phyloP scores from a whole-genome alignment of 352 stramenopile genomes.

The Globisporangium megalacanthum region DNA sequence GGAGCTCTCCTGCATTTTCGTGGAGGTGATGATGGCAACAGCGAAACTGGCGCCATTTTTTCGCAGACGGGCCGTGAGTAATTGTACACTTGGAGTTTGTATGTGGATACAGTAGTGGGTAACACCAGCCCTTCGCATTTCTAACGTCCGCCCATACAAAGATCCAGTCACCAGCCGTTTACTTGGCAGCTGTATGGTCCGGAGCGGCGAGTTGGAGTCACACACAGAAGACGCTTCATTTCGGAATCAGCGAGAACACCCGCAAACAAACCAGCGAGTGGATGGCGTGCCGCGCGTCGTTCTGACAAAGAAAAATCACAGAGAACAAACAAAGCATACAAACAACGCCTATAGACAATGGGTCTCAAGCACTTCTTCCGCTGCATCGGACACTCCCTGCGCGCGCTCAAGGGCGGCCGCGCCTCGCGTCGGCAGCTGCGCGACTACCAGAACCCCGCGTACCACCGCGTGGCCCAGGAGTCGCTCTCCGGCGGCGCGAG shows the following conservation, averaged over 20 bases:
- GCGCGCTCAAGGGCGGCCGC: constrained; percentile 9
- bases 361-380: constrained; percentile 15
- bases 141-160: neutral
- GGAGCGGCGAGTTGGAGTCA: too few relatives aligned
- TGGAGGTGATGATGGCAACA: too few relatives aligned
- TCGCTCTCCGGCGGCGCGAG: neutral
- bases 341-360: constrained; percentile 4
- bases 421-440: constrained; percentile 9
- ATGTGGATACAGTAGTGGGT: too few relatives aligned
- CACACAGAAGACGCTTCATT: neutral
- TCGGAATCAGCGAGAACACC: neutral
- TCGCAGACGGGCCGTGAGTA: too few relatives aligned
- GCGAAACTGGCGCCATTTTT: too few relatives aligned
- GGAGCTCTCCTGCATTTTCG: too few relatives aligned
- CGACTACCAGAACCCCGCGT: constrained; percentile 13
- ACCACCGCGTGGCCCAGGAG: constrained; percentile 12
- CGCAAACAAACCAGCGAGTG: neutral
- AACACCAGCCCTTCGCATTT: too few relatives aligned
- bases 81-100: too few relatives aligned
- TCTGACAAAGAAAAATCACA: neutral
- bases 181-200: neutral
- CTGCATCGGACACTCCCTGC: constrained; percentile 12
- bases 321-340: neutral
- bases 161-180: neutral
- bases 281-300: neutral